A percentile compares a stretch with the other conserved stretches of the same genome.
Evolutionary conservation across 163 green algal genomes (phyloP).

Genomic region (Volvox carteri): DNA sequence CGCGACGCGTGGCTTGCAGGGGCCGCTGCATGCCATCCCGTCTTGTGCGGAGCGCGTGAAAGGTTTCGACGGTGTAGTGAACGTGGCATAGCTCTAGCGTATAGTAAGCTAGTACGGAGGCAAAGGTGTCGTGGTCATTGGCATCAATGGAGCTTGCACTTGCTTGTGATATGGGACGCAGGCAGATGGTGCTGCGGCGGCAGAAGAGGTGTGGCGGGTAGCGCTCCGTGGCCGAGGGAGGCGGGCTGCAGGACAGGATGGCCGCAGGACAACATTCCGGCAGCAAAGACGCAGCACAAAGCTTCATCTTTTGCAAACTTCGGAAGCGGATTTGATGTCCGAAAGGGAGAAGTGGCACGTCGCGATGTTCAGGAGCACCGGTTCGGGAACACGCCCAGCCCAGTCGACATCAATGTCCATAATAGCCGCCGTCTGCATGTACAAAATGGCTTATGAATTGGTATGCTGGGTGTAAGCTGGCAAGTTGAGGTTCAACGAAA

Average conservation of each 20-base stretch:
- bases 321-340: neutral
- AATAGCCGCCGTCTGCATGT: neutral
- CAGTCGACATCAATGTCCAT: neutral
- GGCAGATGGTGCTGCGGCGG: neutral
- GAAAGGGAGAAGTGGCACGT: neutral
- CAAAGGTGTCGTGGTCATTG: neutral
- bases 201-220: conserved; percentile 40
- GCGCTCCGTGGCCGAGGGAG: neutral
- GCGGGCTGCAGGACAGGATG: neutral
- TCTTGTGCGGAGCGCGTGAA: neutral
- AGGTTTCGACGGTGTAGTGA: neutral
- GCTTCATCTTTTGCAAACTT: neutral
- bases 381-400: neutral
- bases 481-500: too few relatives aligned
- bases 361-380: neutral
- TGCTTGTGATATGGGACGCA: neutral
- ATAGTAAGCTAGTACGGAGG: neutral
- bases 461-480: too few relatives aligned
- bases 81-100: neutral
- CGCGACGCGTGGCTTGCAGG: neutral
- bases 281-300: neutral
- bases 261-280: neutral
- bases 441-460: too few relatives aligned
- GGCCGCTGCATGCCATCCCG: neutral
- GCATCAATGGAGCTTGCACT: neutral